Conservation (phyloP, 2,329 filamentous ascomycete genomes). For the Aspergillus hortae region DNA sequence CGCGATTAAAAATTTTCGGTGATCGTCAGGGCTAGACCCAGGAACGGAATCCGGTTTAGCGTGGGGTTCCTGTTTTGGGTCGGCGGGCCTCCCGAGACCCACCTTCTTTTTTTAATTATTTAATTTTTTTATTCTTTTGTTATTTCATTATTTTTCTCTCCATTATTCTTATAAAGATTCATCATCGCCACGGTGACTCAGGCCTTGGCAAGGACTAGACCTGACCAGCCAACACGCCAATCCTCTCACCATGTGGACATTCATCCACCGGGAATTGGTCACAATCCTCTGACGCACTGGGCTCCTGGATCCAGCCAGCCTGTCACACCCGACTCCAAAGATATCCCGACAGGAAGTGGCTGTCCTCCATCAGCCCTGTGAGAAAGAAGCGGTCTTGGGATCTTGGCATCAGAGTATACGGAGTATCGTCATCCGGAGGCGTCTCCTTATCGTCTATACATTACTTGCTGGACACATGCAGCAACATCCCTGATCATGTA, state of each 20-base stretch:
- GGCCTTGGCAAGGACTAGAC: not conserved
- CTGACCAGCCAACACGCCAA: not conserved
- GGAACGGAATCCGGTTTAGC: not conserved
- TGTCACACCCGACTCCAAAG: no score
- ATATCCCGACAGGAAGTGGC: not conserved
- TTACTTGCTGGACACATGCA: no score
- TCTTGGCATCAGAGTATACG: not conserved
- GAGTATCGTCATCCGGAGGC: not conserved
- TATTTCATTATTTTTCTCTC: not conserved
- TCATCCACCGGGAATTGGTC: not conserved
- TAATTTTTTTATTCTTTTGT: not conserved
- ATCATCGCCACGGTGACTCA: not conserved
- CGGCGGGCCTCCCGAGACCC: not conserved
- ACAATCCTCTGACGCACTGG: not conserved
- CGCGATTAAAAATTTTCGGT: not conserved
- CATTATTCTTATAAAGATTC: not conserved
- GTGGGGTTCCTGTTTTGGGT: not conserved
- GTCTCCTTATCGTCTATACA: not conserved
- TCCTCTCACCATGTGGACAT: not conserved
- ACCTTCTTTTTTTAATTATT: not conserved
- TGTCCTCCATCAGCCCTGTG: not conserved
- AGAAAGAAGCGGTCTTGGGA: not conserved
- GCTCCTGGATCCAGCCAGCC: not conserved
- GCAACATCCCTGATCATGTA: not conserved
- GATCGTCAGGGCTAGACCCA: not conserved